Evolutionary conservation across 2,329 filamentous ascomycete genomes (phyloP).

Genomic region (Cordyceps cicadae): DNA sequence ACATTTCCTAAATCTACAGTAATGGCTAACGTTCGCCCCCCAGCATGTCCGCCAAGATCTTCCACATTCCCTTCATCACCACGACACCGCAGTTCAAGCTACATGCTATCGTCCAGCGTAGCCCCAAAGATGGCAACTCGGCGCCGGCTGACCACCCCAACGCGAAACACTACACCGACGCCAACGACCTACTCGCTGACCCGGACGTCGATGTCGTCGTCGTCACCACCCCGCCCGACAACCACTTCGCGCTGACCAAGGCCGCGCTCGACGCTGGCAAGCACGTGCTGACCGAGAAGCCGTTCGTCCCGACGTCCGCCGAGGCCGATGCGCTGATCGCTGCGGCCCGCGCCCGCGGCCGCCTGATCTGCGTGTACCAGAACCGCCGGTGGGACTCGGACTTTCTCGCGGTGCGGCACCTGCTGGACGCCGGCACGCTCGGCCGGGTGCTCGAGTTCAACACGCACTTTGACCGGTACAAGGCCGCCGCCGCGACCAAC

Average conservation of each 20-base stretch:
- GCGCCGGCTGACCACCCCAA: constrained; percentile 60
- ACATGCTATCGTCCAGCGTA: constrained; percentile 68
- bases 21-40: background rate
- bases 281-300: constrained; percentile 76
- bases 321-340: constrained; percentile 57
- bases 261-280: constrained; percentile 61
- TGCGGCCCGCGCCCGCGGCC: constrained; percentile 42
- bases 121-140: constrained; percentile 54
- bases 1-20: constrained; percentile 13
- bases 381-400: constrained; percentile 73
- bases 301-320: constrained; percentile 63
- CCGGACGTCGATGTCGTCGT: constrained; percentile 59
- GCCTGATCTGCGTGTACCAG: constrained; percentile 61
- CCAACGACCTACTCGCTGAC: constrained; percentile 58
- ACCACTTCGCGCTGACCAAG: constrained; percentile 59
- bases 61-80: constrained; percentile 54
- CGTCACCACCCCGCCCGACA: constrained; percentile 62
- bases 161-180: constrained; percentile 54
- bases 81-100: constrained; percentile 57
- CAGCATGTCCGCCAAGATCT: constrained; percentile 63
- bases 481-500: constrained; percentile 45
- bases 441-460: constrained; percentile 71
- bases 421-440: constrained; percentile 49
- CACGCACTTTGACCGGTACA: constrained; percentile 72
- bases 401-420: constrained; percentile 59